A percentile compares a stretch with the other conserved stretches of the same genome.
phyloP scores from a whole-genome alignment of 2,329 filamentous ascomycete genomes.

The Geosmithia flava region DNA sequence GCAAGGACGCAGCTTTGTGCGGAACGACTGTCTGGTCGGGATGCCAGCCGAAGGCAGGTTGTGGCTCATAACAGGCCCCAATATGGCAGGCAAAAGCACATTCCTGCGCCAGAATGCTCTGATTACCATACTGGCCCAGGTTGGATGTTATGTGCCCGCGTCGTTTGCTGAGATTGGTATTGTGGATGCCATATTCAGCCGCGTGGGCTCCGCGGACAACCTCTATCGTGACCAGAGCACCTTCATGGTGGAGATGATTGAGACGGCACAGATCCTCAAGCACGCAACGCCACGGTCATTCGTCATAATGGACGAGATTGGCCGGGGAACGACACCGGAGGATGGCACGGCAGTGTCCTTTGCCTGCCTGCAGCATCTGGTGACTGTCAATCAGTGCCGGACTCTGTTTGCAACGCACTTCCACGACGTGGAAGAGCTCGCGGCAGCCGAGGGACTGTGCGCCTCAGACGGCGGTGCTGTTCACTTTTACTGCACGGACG shows the following conservation, averaged over 20 bases:
- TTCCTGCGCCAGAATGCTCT: slow-evolving; percentile 93
- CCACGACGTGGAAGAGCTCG: slow-evolving; percentile 71
- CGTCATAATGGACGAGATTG: slow-evolving; percentile 98
- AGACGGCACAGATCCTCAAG: slow-evolving; percentile 82
- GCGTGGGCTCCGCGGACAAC: slow-evolving; percentile 88
- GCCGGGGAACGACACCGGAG: slow-evolving; percentile 83
- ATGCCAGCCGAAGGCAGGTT: slow-evolving; percentile 49
- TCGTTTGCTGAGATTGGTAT: slow-evolving; percentile 75
- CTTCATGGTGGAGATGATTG: slow-evolving; percentile 99
- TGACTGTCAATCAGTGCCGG: slow-evolving; percentile 63
- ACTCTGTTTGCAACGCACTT: slow-evolving; percentile 94
- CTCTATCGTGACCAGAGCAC: slow-evolving; percentile 92
- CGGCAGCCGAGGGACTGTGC: slow-evolving; percentile 34
- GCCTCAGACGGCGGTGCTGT: slow-evolving; percentile 23
- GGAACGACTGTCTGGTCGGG: slow-evolving; percentile 79
- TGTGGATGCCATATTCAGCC: slow-evolving; percentile 92
- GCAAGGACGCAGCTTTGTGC: slow-evolving; percentile 69
- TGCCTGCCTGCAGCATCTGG: slow-evolving; percentile 76
- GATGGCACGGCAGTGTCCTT: slow-evolving; percentile 86
- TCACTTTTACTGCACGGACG: slow-evolving; percentile 78
- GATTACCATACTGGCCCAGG: slow-evolving; percentile 85
- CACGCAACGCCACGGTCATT: slow-evolving; percentile 75
- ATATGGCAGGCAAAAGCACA: slow-evolving; percentile 97
- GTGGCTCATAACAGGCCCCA: slow-evolving; percentile 69
- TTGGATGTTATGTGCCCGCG: slow-evolving; percentile 86